phyloP scores from a whole-genome alignment of 108 stramenopile genomes.

The Cyclostephanos tholiformis region DNA sequence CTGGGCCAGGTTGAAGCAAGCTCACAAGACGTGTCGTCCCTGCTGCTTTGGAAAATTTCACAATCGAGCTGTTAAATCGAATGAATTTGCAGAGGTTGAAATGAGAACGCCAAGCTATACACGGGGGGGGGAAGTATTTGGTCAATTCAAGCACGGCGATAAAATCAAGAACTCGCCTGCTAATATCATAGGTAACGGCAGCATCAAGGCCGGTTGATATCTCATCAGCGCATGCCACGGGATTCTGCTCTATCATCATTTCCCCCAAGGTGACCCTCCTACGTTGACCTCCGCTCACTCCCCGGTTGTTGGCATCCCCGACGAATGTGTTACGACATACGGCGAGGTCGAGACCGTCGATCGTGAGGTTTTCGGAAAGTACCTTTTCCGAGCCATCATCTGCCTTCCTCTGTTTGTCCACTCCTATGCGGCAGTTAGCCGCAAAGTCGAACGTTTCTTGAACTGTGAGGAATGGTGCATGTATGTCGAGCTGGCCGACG shows the following conservation, averaged over 20 bases:
- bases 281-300: constrained; percentile 79
- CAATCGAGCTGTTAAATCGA: constrained; percentile 44
- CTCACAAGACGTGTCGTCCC: constrained; percentile 69
- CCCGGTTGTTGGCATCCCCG: constrained; percentile 77
- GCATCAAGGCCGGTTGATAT: constrained; percentile 89
- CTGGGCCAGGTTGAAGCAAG: constrained; percentile 93
- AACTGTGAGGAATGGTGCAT: constrained; percentile 72
- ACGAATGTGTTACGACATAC: constrained; percentile 79
- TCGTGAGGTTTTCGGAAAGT: constrained; percentile 50
- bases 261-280: constrained; percentile 85
- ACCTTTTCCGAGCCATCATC: constrained; percentile 10
- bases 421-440: constrained; percentile 57
- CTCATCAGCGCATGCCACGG: constrained; percentile 85
- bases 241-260: constrained; percentile 70
- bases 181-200: constrained; percentile 71
- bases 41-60: constrained; percentile 47
- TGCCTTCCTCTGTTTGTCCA: constrained; percentile 6
- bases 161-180: constrained; percentile 7
- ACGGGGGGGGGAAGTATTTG: too few species aligned
- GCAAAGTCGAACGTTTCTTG: constrained; percentile 84
- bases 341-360: constrained; percentile 70
- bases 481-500: constrained; percentile 72
- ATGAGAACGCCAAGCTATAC: neutral
- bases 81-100: neutral
- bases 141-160: neutral